phyloP scores from a whole-genome alignment of 2,329 filamentous ascomycete genomes.

The Cladosporium sp. region DNA sequence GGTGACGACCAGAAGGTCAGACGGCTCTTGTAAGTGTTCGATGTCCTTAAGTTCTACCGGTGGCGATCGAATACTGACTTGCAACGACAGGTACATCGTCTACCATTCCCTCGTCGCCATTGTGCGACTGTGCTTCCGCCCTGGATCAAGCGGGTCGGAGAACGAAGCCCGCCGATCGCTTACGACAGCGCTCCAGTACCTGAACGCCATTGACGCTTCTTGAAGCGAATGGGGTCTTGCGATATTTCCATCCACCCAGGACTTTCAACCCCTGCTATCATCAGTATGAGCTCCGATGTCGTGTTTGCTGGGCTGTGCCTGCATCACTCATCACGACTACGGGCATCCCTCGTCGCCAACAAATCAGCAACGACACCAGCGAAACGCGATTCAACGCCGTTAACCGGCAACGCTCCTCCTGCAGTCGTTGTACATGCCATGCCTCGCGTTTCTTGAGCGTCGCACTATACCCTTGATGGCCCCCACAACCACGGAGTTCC shows the following conservation, averaged over 20 bases:
- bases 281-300: not conserved
- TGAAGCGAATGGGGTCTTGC: not conserved
- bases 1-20: slow-evolving; percentile 39
- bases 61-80: slow-evolving; percentile 1
- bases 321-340: not conserved
- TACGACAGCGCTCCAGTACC: slow-evolving; percentile 38
- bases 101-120: slow-evolving; percentile 48
- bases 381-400: not conserved
- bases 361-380: not conserved
- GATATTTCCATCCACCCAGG: not conserved
- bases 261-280: not conserved
- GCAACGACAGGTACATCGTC: slow-evolving; percentile 44
- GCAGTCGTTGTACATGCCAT: not conserved
- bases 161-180: slow-evolving; percentile 46
- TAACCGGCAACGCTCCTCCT: not conserved
- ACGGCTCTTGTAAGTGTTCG: slow-evolving; percentile 45
- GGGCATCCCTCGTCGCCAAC: not conserved
- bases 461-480: not conserved
- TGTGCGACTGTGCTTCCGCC: slow-evolving; percentile 49
- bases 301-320: not conserved
- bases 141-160: slow-evolving; percentile 44
- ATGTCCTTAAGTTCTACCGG: not conserved
- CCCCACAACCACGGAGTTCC: not conserved
- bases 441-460: not conserved
- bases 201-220: not conserved